Conservation (phyloP, 805 yeast genomes). For the Saccharomycopsis sp. region DNA sequence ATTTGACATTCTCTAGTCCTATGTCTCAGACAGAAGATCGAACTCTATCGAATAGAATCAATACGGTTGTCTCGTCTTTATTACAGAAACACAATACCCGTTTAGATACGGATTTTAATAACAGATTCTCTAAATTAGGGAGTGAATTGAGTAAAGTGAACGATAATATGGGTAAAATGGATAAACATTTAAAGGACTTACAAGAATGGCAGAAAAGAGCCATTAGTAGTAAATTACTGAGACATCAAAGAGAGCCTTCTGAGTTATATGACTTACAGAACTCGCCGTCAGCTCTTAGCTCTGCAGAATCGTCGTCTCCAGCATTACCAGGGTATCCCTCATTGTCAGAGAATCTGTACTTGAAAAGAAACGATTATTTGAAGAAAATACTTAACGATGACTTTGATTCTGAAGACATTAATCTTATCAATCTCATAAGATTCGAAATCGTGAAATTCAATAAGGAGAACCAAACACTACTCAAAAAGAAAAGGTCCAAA, state of each 20-base stretch:
- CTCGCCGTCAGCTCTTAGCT: neutral
- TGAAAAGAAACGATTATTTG: neutral
- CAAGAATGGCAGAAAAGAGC: conserved; percentile 2
- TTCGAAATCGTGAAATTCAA: neutral
- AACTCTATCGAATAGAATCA: neutral
- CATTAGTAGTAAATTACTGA: neutral
- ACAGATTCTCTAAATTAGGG: neutral
- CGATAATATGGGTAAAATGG: neutral
- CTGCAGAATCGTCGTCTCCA: neutral
- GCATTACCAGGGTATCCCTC: neutral
- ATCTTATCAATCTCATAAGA: neutral
- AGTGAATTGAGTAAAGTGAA: neutral
- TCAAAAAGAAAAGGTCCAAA: neutral
- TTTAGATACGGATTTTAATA: neutral
- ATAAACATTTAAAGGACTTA: neutral
- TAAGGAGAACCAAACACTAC: neutral
- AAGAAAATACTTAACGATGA: neutral
- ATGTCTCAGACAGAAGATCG: neutral
- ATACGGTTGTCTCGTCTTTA: neutral
- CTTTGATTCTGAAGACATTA: neutral
- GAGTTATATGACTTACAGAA: neutral
- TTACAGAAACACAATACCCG: neutral
- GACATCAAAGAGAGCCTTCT: conserved; percentile 1
- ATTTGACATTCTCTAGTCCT: neutral
- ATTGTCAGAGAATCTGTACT: neutral